These are phyloP conservation scores for Termitomyces sp. DNA, from an alignment of 768 basidiomycete genomes.

Conservation along the genomic window DNA sequence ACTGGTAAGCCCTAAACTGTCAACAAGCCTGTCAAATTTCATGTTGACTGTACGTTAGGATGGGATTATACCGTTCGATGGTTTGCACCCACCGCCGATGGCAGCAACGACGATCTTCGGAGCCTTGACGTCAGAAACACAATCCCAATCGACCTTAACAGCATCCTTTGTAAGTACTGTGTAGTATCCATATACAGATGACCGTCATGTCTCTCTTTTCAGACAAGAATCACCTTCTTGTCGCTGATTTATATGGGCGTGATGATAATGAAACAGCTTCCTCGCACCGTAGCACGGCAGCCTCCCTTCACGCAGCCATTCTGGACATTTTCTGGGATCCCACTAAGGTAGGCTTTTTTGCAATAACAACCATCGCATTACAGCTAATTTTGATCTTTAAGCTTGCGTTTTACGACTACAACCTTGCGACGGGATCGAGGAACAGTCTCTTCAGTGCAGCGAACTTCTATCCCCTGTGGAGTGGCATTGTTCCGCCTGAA, in stretches of 20 bases:
- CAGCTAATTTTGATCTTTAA: slow-evolving; percentile 8
- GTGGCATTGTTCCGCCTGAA: slow-evolving; percentile 76
- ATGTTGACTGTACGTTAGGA: slow-evolving; percentile 17
- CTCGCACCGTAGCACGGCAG: slow-evolving; percentile 54
- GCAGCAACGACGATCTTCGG: slow-evolving; percentile 52
- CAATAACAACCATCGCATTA: background rate
- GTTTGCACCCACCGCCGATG: slow-evolving; percentile 32
- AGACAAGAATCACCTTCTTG: slow-evolving; percentile 62
- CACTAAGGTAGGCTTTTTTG: slow-evolving; percentile 38
- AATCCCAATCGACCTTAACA: slow-evolving; percentile 78
- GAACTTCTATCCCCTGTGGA: slow-evolving; percentile 85
- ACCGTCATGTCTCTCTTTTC: background rate
- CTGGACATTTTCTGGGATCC: slow-evolving; percentile 88
- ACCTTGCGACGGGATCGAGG: slow-evolving; percentile 62
- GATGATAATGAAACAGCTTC: slow-evolving; percentile 39
- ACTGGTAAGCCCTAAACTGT: slow-evolving; percentile 41
- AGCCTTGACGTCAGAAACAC: slow-evolving; percentile 67
- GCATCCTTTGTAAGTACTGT: slow-evolving; percentile 77
- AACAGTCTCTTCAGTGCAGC: slow-evolving; percentile 69
- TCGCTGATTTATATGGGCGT: slow-evolving; percentile 59
- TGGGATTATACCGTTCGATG: slow-evolving; percentile 58
- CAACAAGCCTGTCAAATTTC: background rate
- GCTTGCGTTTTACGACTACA: slow-evolving; percentile 92
- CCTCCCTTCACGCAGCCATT: slow-evolving; percentile 60
- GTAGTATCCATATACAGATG: too few species aligned